Base-by-base conservation (phyloP, 2,329 filamentous ascomycete species). In the Sporothrix protearum region DNA sequence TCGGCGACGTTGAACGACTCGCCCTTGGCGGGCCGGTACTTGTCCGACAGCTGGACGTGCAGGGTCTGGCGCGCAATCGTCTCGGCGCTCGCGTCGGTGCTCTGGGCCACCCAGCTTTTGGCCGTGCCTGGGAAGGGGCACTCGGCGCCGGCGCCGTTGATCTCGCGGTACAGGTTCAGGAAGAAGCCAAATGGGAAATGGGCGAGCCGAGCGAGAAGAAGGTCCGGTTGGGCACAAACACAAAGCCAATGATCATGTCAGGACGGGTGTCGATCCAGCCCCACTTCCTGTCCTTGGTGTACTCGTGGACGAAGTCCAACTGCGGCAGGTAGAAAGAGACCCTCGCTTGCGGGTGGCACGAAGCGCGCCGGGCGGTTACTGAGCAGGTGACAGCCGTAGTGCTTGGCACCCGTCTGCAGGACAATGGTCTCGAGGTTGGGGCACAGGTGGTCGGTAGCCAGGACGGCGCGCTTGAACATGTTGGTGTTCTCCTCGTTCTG, bases 291-390 rank as follows among this genome's bases (percentile, higher is more conserved):
- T 77, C 79, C 63, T 78, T 78, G 1, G 79, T 76, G 30, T 79
- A 80, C 57, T 76, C 76, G 63, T 78, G 76, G 19, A 82, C 69
- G 71, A 79, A 81, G 72, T 82, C 80, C 59, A 81, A 79, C 75
- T 82, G 80, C 57, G 80, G 79, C 74, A 81, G 80, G 76, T 82
- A 82, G 74, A 82, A 82, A 82, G 39, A 82, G 78, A 28, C 79
- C 77, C 8, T 79, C 79, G 7, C 77, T 76, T 63, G 77, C 76
- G 1, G 80, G 80, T 30, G 77, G 76, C n/a, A 79, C 76, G 72
- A 81, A 79, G 71, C 79, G 78, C 25, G 76, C 78, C 0, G 81
- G 81, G 47, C 80, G 77, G 49, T 80, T 78, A 42, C 78, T 78
- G 10, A 82, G 76, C 64, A 82, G 79, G 70, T 83, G 81, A 72